Percentiles rank a stretch among this genome's conserved stretches.
Conservation (phyloP, 805 yeast genomes). For the Metahyphopichia silvanorum region DNA sequence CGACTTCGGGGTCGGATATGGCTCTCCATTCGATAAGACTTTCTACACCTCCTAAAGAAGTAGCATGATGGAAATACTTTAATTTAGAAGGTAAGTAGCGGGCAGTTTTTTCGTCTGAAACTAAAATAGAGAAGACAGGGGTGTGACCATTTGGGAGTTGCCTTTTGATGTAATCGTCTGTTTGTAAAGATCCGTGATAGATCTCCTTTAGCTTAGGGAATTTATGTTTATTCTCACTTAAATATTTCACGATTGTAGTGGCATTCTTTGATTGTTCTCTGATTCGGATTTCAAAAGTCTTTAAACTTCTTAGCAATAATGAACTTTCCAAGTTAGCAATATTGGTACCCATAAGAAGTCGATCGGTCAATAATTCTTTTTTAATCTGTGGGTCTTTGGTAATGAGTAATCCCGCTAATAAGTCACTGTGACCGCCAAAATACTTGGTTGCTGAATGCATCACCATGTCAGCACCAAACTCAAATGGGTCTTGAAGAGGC, state of each 20-base stretch:
- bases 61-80: conserved; percentile 80
- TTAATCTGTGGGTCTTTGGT: conserved; percentile 54
- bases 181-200: conserved; percentile 75
- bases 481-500: conserved; percentile 78
- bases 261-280: conserved; percentile 63
- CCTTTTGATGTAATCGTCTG: conserved; percentile 58
- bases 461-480: conserved; percentile 82
- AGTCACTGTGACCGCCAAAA: conserved; percentile 94
- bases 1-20: conserved; percentile 51
- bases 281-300: conserved; percentile 77
- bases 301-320: conserved; percentile 70
- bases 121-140: conserved; percentile 72
- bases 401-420: conserved; percentile 76
- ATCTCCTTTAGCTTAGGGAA: conserved; percentile 50
- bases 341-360: conserved; percentile 74
- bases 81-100: conserved; percentile 60
- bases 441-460: conserved; percentile 92
- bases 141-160: conserved; percentile 64
- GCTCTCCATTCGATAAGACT: conserved; percentile 90
- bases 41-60: conserved; percentile 91
- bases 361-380: conserved; percentile 51
- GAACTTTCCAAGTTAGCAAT: conserved; percentile 76
- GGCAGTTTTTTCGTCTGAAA: conserved; percentile 53
- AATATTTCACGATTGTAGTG: conserved; percentile 54
- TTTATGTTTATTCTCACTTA: conserved; percentile 46